Evolutionary conservation across 768 basidiomycete genomes (phyloP), one percentile per base, ranked within the genome.

Genomic region (Suillus variegatus): DNA sequence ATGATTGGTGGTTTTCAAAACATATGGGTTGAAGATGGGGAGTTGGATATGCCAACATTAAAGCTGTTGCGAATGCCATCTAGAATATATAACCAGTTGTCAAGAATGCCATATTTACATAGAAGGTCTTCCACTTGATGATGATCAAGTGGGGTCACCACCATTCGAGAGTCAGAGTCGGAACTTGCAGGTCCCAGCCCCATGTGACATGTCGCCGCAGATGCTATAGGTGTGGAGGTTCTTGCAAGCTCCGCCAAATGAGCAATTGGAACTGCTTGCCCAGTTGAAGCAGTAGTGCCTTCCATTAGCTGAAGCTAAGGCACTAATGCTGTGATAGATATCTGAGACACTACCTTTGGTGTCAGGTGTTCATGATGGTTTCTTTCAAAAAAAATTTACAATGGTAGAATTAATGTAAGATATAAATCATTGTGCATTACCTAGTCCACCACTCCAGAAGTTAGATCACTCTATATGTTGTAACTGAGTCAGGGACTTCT

Each of bases 121-220:
- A 79, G 64, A n/a, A 69, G 2, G 0, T 43, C 38, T 52, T 69
- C 68, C 47, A 73, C 25, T 10, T 44, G 14, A 7, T 10, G 9
- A 51, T 18, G 44, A 22, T 69, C 60, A 4, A 82, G 62, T 8
- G 80, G 79, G 0, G 78, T 77, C 10, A 71, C 65, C 0, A 82
- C 77, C 0, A 6, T n/a, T 5, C 75, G 70, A 2, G 78, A 77
- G 67, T 80, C 76, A 78, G 60, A 20, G 51, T 40, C 49, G 4
- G 51, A 46, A 20, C 4, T 47, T 36, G 71, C 80, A 80, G 54
- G 16, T 14, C 3, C 62, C 52, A 2, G 79, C 78, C 4, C 76
- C 77, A 63, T 80, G 79, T 22, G 40, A 38, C 2, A 36, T 18
- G 36, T 64, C 57, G 8, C 64, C 54, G 63, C 79, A 79, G 66